Base-by-base conservation (phyloP, 768 basidiomycete genomes). In the Pleurotus djamor region DNA sequence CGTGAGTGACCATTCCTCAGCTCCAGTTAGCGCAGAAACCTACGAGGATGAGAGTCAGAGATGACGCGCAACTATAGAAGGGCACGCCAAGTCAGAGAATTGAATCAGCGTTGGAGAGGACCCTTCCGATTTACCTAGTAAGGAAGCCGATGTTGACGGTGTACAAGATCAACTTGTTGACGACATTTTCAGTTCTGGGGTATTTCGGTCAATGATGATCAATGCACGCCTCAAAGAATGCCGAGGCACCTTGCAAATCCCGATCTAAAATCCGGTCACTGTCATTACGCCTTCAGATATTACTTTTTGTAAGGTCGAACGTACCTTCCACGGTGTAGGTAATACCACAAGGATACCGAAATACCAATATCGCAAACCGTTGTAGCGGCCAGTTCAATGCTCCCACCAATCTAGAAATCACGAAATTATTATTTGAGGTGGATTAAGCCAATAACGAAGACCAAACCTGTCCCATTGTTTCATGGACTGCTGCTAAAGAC, bases 101-200 rank as follows among this genome's bases (percentile, higher is more conserved):
- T 48, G 52, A 2, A 9, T n/a, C 10, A 33, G 35, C 32, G 28
- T 8, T 17, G 12, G 48, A 33, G 36, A 5, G 41, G 21, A 55
- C 17, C 8, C 33, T n/a, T n/a, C 45, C 9, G 35, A 48, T 34
- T 44, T 8, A 59, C 58, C 58, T 59, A 12, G 58, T 62, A 43
- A 62, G 58, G 10, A 62, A 58, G 50, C 61, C 61, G 36, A 62
- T 58, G 52, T 62, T 62, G 43, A 59, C 61, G 35, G 54, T 62
- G 58, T 59, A 62, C 9, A 62, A 44, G 21, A 62, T 62, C 48
- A 62, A 58, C 32, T 57, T 59, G 41, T 62, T 58, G 17, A 62
- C 58, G 37, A 62, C 58, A 37, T 49, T 62, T 57, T 62, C 61
- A 10, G 61, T 62, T 4, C 56, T 57, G 21, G 10, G 21, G 49